Base-by-base conservation (phyloP, 176 grass and related monocot species). In the Echinochloa phyllopogon region DNA sequence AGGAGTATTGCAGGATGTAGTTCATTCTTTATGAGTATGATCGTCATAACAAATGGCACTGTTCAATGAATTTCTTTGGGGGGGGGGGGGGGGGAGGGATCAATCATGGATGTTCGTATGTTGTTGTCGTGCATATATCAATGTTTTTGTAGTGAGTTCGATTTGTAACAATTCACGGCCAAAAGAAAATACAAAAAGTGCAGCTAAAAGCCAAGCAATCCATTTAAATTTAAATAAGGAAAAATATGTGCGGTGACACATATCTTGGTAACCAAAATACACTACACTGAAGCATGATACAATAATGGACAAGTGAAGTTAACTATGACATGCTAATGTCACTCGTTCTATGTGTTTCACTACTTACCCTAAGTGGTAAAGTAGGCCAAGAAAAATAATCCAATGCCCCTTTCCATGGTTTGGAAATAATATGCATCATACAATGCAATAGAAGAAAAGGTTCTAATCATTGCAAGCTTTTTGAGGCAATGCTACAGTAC, bases 1-100 rank as follows among this genome's bases (percentile, higher is more conserved):
- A 51, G 0, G 42, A 41, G 42, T 86, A 78, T 61, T 42, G 9
- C 24, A 42, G 37, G 59, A 49, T 86, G 25, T 36, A 55, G 2
- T 42, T 48, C 23, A 42, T 87, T 88, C 40, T 49, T 83, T 60
- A 41, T 7, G 13, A 41, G 12, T 69, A 65, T 48, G 36, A 84
- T 67, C 36, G 43, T 3, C 27, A 25, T 42, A 62, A 38, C 42
- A 48, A 49, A 75, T 51, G 10, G 29, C 40, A 49, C 40, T 86
- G 23, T 74, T 74, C 47, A 42, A 53, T 84, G 10, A 17, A 72
- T 83, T 64, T 69, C 4, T 70, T 49, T n/a, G n/a, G n/a, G n/a
- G n/a, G n/a, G n/a, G n/a, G n/a, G n/a, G 29, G 43, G 41, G 21
- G 4, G 44, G 16, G 13, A 70, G 8, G 20, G 67, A 76, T 47